These are phyloP conservation scores for Sporisorium reilianum DNA, from an alignment of 1,284 basidiomycete genomes.

Conservation along the genomic window DNA sequence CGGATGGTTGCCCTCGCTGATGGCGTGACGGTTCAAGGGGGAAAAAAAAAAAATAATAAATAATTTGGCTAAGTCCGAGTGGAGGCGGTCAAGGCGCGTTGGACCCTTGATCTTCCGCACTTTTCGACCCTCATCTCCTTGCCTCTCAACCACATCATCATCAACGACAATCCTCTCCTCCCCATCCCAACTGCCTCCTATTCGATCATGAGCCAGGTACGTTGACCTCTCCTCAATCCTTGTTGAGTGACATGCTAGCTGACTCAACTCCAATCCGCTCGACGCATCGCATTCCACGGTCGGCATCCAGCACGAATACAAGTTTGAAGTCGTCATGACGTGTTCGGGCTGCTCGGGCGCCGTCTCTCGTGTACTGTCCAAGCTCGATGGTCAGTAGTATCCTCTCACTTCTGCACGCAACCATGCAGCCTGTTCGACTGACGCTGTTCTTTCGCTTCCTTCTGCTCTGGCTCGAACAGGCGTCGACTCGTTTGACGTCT, in stretches of 20 bases:
- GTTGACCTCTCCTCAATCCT: neutral
- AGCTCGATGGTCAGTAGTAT: slow-evolving; percentile 75
- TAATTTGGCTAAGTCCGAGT: too few relatives aligned
- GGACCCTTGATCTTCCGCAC: slow-evolving; percentile 6
- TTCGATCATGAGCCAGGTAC: neutral
- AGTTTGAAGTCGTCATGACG: slow-evolving; percentile 82
- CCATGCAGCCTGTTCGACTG: neutral
- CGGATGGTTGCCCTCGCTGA: too few relatives aligned
- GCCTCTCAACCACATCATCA: neutral
- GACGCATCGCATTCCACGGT: too few relatives aligned
- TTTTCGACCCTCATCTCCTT: neutral
- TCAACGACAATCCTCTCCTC: too few relatives aligned
- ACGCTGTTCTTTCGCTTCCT: neutral
- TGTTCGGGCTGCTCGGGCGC: slow-evolving; percentile 85
- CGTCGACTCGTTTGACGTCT: slow-evolving; percentile 72
- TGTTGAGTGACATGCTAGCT: too few relatives aligned
- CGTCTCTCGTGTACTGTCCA: slow-evolving; percentile 78
- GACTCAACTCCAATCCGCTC: too few relatives aligned
- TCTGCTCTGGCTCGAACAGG: slow-evolving; percentile 14
- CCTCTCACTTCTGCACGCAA: neutral
- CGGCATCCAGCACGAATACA: slow-evolving; percentile 72
- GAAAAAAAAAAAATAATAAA: too few relatives aligned
- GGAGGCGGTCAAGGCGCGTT: slow-evolving; percentile 6
- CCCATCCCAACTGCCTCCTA: neutral
- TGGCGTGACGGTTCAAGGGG: too few relatives aligned